These are phyloP conservation scores for Hirsutella thompsonii DNA, from an alignment of 2,329 filamentous ascomycete genomes.

Conservation along the genomic window DNA sequence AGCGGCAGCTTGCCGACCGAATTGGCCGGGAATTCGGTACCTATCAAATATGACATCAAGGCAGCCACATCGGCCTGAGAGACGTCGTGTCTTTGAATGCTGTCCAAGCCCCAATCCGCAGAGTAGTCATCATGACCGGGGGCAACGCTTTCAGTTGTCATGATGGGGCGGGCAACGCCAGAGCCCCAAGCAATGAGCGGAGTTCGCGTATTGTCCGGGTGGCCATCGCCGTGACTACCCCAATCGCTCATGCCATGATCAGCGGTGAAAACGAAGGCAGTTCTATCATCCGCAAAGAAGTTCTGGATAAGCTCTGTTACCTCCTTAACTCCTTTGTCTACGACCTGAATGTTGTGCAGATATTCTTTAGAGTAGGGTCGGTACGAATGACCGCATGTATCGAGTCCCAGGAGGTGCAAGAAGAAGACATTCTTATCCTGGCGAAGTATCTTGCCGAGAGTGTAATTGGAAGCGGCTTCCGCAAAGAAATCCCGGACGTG, in stretches of 20 bases:
- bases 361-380: constrained; percentile 94
- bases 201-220: constrained; percentile 92
- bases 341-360: constrained; percentile 83
- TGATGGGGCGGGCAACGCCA: constrained; percentile 65
- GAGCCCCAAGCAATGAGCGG: constrained; percentile 90
- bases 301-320: constrained; percentile 68
- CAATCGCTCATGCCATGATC: constrained; percentile 99
- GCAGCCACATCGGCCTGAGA: constrained; percentile 88
- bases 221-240: constrained; percentile 97
- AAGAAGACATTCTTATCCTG: constrained; percentile 92
- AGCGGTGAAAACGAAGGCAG: constrained; percentile 91
- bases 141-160: constrained; percentile 40
- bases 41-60: constrained; percentile 86
- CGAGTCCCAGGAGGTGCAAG: constrained; percentile 80
- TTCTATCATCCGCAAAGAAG: constrained; percentile 77
- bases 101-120: constrained; percentile 71
- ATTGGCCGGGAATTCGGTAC: constrained; percentile 85
- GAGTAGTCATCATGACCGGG: constrained; percentile 88
- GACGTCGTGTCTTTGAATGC: constrained; percentile 79
- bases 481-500: constrained; percentile 78
- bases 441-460: constrained; percentile 57
- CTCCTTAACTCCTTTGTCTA: constrained; percentile 80
- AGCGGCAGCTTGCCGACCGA: constrained; percentile 89
- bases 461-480: constrained; percentile 64
- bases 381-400: constrained; percentile 77